Conservation (phyloP, 164 flowering plant genomes). For the Sedum album region DNA sequence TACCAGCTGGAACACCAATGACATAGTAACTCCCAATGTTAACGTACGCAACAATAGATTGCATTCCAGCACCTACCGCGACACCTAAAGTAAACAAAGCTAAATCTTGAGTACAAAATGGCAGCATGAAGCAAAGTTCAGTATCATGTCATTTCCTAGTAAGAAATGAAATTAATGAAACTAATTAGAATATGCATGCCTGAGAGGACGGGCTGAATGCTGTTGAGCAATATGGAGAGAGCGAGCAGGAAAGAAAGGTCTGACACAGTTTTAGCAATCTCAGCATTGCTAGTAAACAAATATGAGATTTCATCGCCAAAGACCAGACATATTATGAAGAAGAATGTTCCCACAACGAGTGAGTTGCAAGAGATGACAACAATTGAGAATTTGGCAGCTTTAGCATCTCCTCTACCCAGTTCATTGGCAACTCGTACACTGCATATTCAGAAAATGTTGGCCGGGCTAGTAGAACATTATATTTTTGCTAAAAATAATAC, state of each 20-base stretch:
- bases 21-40: constrained; percentile 42
- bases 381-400: constrained; percentile 40
- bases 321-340: constrained; percentile 18
- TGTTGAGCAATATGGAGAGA: constrained; percentile 34
- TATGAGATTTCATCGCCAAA: constrained; percentile 22
- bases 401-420: constrained; percentile 45
- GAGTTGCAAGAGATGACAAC: constrained; percentile 19
- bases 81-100: constrained; percentile 31
- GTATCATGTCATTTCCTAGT: neutral
- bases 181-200: constrained; percentile 22
- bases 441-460: neutral
- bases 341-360: constrained; percentile 24
- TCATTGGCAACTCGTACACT: constrained; percentile 51
- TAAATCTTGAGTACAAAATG: neutral
- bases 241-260: constrained; percentile 35
- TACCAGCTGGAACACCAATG: constrained; percentile 44
- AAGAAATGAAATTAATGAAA: neutral
- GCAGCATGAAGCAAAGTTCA: neutral
- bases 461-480: neutral
- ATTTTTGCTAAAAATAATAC: neutral
- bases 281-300: constrained; percentile 23
- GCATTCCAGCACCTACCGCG: constrained; percentile 68
- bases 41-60: constrained; percentile 31
- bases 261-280: constrained; percentile 26
- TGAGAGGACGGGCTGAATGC: constrained; percentile 42